Conservation (phyloP, 1,284 basidiomycete genomes). For the Moniliella sp. region DNA sequence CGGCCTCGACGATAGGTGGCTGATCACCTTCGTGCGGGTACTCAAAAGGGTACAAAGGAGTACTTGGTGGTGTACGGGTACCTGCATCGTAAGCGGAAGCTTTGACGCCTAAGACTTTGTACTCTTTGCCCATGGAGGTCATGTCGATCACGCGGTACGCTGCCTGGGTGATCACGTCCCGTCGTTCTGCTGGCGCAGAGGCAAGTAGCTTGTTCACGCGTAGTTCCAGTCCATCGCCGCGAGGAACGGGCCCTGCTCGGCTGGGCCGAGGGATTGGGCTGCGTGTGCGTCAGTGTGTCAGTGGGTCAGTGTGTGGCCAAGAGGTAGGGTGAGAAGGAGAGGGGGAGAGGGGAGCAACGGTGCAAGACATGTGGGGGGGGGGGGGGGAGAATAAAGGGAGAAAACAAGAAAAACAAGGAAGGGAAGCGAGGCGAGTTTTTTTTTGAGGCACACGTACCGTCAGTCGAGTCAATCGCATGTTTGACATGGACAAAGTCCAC, state of each 20-base stretch:
- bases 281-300: too few species aligned
- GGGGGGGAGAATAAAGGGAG: too few species aligned
- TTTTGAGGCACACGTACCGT: not conserved
- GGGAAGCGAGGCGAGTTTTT: not conserved
- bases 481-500: constrained; percentile 73
- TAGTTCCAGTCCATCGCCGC: not conserved
- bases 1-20: too few species aligned
- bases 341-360: too few species aligned
- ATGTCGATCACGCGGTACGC: not conserved
- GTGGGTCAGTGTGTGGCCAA: too few species aligned
- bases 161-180: not conserved
- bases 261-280: not conserved
- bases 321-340: too few species aligned
- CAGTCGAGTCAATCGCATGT: not conserved
- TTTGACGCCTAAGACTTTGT: not conserved
- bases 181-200: not conserved
- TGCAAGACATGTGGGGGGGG: too few species aligned
- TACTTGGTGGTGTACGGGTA: too few species aligned
- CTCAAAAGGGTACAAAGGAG: too few species aligned
- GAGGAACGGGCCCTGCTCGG: not conserved
- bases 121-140: not conserved
- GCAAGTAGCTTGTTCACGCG: not conserved
- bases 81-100: too few species aligned
- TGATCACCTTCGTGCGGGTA: too few species aligned
- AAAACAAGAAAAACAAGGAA: too few species aligned